Base-by-base conservation (phyloP, 345 rosid genomes). In the Syzygium aqueum region DNA sequence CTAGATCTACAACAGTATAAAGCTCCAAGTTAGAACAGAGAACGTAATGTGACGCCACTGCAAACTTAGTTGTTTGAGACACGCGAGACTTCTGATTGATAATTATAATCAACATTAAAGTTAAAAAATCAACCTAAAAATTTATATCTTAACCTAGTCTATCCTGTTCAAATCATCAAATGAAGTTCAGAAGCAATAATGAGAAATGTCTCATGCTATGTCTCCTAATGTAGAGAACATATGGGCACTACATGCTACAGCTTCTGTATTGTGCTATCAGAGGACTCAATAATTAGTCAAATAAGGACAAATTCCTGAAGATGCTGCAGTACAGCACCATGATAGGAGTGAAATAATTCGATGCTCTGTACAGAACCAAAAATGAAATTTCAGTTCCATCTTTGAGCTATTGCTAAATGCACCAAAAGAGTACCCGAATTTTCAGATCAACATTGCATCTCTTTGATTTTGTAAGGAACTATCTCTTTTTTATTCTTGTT, bases 1-100 rank as follows among this genome's bases (percentile, higher is more conserved):
- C 94, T 77, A 93, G 86, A 85, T 93, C 96, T 93, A 92, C 87
- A 61, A 65, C 53, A 53, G 83, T 19, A n/a, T 73, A 33, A 37
- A 78, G n/a, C 56, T 53, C 51, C 17, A 77, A 30, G 27, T 54
- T 30, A 40, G 28, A 77, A 82, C 51, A 30, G 43, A 51, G 63
- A 40, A 33, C 37, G 28, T 51, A 17, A 53, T 25, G 46, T 13
- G 46, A 37, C 23, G 1, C 22, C 10, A 21, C 43, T 17, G 40
- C 57, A 52, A 22, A 51, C 25, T 23, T 7, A 22, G 11, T 14
- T 3, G 27, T 54, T 52, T 51, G 85, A 53, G 65, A 43, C n/a
- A 28, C 33, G 43, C 46, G 46, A 67, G 13, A 17, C 80, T 67
- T 33, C 80, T 21, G 13, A 33, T 33, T 21, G 80, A 73, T 25